phyloP scores from a whole-genome alignment of 805 yeast genomes.

The Kregervanrija delftensis region DNA sequence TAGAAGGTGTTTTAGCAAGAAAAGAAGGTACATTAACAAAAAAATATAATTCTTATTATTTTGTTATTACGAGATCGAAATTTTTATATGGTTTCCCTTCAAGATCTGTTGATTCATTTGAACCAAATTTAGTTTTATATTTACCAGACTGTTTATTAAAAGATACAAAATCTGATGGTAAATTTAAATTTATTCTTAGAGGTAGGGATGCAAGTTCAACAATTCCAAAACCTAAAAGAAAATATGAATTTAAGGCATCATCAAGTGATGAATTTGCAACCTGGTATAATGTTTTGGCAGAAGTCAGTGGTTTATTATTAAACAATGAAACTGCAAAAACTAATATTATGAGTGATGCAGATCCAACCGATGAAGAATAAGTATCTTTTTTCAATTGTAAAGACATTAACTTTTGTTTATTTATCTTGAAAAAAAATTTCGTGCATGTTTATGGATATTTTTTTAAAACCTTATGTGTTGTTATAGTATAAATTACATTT shows the following conservation, averaged over 20 bases:
- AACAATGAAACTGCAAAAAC: too few species aligned
- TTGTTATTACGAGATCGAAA: slow-evolving; percentile 39
- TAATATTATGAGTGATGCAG: too few species aligned
- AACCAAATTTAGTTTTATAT: slow-evolving; percentile 39
- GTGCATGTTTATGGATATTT: too few species aligned
- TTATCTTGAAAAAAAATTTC: too few species aligned
- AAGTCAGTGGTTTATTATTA: slow-evolving; percentile 18
- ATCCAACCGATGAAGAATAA: too few species aligned
- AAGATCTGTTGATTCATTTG: slow-evolving; percentile 33
- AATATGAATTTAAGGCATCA: slow-evolving; percentile 34
- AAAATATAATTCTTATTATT: slow-evolving; percentile 37
- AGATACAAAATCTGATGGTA: slow-evolving; percentile 25
- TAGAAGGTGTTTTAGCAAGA: slow-evolving; percentile 40
- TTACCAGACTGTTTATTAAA: slow-evolving; percentile 40
- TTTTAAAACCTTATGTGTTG: too few species aligned
- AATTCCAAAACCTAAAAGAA: slow-evolving; percentile 22
- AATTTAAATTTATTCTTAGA: slow-evolving; percentile 33
- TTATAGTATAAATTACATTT: too few species aligned
- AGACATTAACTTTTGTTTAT: too few species aligned
- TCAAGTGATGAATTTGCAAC: slow-evolving; percentile 37
- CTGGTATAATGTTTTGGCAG: slow-evolving; percentile 38
- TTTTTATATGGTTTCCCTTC: slow-evolving; percentile 41
- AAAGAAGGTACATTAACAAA: slow-evolving; percentile 38
- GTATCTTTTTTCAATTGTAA: too few species aligned
- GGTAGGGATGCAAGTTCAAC: slow-evolving; percentile 36